Base-by-base conservation (phyloP, 2,329 filamentous ascomycete species). In the Arthroderma sp. region DNA sequence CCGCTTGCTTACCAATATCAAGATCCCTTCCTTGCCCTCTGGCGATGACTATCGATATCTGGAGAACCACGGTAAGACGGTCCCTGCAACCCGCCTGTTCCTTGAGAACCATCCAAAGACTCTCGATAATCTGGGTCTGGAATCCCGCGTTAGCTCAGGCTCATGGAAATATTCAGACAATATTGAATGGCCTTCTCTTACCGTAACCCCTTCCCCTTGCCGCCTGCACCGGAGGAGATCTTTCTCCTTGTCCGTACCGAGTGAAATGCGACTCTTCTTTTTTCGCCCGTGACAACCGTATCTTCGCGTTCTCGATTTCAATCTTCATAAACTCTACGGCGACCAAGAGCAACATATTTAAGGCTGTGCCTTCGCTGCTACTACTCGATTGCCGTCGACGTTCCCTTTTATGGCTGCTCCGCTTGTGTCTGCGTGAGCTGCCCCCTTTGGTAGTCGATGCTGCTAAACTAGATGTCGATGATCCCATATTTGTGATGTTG, bases 301-400 rank as follows among this genome's bases (percentile, higher is more conserved):
- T 33, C 21, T 59, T 58, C 15, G 44, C 55, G 25, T 49, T 55
- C 4, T 58, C 58, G 3, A 56, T 56, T 33, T 60, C 56, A 1
- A 56, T 43, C 31, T 58, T 56, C 13, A 58, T 19, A 11, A 55
- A 37, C 11, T 56, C 58, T 2, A 25, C 37, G 17, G 35, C 41
- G 15, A 53, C 49, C 11, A 31, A 13, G 11, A 56, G n/a, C 33
- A 60, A 37, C 7, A 31, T 33, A 33, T 58, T 28, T 6, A 60
- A 19, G 13, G 47, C 6, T 15, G 37, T 17, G 49, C 28, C 25
- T 33, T 47, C 15, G 21, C 8, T 37, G 23, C 23, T 6, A 23
- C 17, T 55, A 38, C 37, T 35, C 13, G 33, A 25, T 17, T 15
- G 53, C 15, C 33, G 53, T 55, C 33, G 7, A 15, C 49, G 28